Evolutionary conservation across 2,329 filamentous ascomycete species (phyloP).

Genomic region (Hansfordia pulvinata): DNA sequence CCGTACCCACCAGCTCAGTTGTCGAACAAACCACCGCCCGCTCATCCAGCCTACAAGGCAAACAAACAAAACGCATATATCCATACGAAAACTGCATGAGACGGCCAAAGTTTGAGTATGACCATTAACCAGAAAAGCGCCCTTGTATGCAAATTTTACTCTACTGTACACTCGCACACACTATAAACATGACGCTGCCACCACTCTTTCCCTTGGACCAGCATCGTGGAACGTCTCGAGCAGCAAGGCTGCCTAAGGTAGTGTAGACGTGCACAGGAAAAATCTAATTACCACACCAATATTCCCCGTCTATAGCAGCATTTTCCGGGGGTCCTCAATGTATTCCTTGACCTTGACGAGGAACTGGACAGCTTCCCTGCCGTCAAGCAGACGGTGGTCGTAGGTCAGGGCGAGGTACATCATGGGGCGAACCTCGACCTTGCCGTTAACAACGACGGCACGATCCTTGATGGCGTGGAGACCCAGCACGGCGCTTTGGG

Average conservation of each 20-base stretch:
- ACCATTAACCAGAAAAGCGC: neutral
- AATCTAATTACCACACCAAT: constrained; percentile 4
- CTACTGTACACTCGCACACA: constrained; percentile 8
- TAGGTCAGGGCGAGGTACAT: constrained; percentile 98
- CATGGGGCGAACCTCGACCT: constrained; percentile 95
- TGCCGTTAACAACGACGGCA: constrained; percentile 79
- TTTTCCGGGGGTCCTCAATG: constrained; percentile 87
- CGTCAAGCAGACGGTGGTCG: constrained; percentile 90
- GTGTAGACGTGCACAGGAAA: constrained; percentile 1
- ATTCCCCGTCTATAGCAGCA: constrained; percentile 48
- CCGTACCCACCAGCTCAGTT: no score
- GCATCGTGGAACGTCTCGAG: neutral
- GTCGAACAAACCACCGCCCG: no score
- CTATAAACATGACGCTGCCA: no score
- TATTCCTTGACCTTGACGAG: constrained; percentile 95
- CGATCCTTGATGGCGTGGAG: constrained; percentile 96
- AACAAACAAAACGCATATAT: no score
- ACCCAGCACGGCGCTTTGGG: constrained; percentile 82
- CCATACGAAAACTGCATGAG: neutral
- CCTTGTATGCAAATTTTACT: constrained; percentile 4
- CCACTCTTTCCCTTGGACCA: constrained; percentile 2
- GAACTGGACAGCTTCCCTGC: constrained; percentile 91
- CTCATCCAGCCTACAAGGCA: no score
- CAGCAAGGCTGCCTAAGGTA: neutral
- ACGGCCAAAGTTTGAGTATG: neutral